Conservation (phyloP, 2,329 filamentous ascomycete genomes). For the Thermomyces lanuginosus region DNA sequence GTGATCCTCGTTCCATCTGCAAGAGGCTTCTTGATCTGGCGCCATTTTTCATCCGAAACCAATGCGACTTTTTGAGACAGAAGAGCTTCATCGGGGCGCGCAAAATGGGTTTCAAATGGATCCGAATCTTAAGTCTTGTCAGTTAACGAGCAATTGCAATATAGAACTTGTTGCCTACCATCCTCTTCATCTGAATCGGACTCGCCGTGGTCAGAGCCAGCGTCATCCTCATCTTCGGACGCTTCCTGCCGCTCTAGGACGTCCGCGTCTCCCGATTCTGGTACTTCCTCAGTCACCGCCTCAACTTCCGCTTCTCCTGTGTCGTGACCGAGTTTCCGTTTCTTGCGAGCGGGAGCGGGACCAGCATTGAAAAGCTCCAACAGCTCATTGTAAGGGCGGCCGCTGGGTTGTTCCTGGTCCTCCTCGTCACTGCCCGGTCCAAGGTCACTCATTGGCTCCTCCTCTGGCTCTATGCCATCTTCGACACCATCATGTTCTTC, state of each 20-base stretch:
- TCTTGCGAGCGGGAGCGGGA: conserved; percentile 32
- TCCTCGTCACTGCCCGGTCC: conserved; percentile 28
- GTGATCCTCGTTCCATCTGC: conserved; percentile 17
- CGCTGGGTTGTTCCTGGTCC: conserved; percentile 27
- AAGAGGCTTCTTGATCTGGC: conserved; percentile 23
- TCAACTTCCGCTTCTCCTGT: conserved; percentile 16
- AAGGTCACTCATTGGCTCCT: conserved; percentile 17
- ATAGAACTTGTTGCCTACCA: conserved; percentile 11
- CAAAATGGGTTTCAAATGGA: conserved; percentile 70
- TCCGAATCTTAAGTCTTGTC: conserved; percentile 35
- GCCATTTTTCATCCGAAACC: conserved; percentile 35
- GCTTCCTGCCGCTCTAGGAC: conserved; percentile 14
- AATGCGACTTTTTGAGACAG: conserved; percentile 37
- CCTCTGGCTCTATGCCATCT: conserved; percentile 27
- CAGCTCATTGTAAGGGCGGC: conserved; percentile 39
- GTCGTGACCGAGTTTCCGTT: conserved; percentile 33
- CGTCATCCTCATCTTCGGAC: conserved; percentile 27
- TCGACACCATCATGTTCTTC: conserved; percentile 18
- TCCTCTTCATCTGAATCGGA: conserved; percentile 31
- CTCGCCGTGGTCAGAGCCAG: conserved; percentile 34
- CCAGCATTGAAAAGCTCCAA: conserved; percentile 37
- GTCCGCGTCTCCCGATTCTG: too few relatives aligned
- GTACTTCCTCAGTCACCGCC: too few relatives aligned
- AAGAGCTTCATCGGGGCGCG: conserved; percentile 45
- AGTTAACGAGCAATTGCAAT: not conserved